Conservation (phyloP, 805 yeast species). For the Metschnikowia koreensis region DNA sequence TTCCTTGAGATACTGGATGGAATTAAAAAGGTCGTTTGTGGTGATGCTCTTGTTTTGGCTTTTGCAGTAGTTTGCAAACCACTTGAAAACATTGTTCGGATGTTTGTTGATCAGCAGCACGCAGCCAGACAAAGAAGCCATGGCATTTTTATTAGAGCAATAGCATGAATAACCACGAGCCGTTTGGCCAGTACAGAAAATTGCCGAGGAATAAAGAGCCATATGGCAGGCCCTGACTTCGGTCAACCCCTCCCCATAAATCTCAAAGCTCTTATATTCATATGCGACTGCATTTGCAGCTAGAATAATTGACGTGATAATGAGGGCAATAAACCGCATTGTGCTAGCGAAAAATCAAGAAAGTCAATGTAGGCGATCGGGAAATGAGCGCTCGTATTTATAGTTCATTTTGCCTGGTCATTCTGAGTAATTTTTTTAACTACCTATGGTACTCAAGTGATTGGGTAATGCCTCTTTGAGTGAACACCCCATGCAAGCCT, state of each 20-base stretch:
- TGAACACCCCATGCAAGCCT: neutral
- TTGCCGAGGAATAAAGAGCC: conserved; percentile 4
- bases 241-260: conserved; percentile 2
- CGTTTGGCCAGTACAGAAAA: conserved; percentile 2
- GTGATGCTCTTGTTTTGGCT: neutral
- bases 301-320: neutral
- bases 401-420: neutral
- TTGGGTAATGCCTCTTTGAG: neutral
- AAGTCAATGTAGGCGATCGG: neutral
- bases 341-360: neutral
- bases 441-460: neutral
- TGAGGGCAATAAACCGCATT: conserved; percentile 1
- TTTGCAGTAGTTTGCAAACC: neutral
- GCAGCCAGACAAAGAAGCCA: conserved; percentile 10
- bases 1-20: conserved; percentile 1
- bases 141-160: conserved; percentile 7
- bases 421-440: no score
- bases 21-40: neutral
- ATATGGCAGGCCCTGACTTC: conserved; percentile 2
- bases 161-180: conserved; percentile 1
- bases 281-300: conserved; percentile 1
- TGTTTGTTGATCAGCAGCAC: neutral
- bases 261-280: conserved; percentile 1
- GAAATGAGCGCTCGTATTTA: neutral
- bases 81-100: neutral